Percentiles rank a stretch among this genome's conserved stretches.
Evolutionary conservation across 2,329 filamentous ascomycete species (phyloP).

Genomic region (Cladorrhinum sp.): DNA sequence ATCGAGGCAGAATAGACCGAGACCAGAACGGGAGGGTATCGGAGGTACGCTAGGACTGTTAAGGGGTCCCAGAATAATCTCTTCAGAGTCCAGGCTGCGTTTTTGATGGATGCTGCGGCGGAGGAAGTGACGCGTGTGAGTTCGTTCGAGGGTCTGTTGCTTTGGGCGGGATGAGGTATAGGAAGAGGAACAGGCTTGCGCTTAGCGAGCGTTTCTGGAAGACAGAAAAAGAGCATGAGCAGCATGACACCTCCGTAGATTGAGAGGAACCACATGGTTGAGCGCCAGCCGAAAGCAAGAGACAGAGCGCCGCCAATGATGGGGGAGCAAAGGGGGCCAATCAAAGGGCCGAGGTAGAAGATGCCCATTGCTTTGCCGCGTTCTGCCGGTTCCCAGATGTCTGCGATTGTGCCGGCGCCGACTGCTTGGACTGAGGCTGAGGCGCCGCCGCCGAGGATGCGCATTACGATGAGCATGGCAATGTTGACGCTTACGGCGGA

Average conservation of each 20-base stretch:
- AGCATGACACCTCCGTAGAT: conserved; percentile 63
- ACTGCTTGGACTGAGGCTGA: conserved; percentile 79
- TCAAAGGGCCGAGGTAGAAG: conserved; percentile 76
- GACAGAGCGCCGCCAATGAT: conserved; percentile 74
- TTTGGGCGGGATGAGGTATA: conserved; percentile 2
- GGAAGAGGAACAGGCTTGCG: conserved; percentile 2
- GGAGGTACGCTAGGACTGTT: conserved; percentile 65
- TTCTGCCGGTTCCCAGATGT: conserved; percentile 72
- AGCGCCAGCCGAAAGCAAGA: conserved; percentile 67
- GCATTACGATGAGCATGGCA: conserved; percentile 73
- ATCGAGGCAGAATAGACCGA: conserved; percentile 72
- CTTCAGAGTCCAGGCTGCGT: conserved; percentile 51
- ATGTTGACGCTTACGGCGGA: conserved; percentile 68
- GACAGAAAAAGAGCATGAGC: conserved; percentile 54
- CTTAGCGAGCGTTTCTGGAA: conserved; percentile 62
- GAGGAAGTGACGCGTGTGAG: conserved; percentile 57
- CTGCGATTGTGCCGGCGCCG: conserved; percentile 77
- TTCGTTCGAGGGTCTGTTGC: conserved; percentile 11
- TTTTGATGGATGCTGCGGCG: conserved; percentile 59
- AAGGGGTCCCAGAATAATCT: conserved; percentile 70
- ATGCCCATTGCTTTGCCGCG: conserved; percentile 76
- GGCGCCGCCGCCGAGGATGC: conserved; percentile 70
- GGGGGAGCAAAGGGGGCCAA: conserved; percentile 71
- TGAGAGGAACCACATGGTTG: conserved; percentile 73
- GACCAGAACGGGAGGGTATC: conserved; percentile 69